A percentile compares a stretch with the other conserved stretches of the same genome.
phyloP scores from a whole-genome alignment of 306 rosid species.

The Vigna reflexopilosa region DNA sequence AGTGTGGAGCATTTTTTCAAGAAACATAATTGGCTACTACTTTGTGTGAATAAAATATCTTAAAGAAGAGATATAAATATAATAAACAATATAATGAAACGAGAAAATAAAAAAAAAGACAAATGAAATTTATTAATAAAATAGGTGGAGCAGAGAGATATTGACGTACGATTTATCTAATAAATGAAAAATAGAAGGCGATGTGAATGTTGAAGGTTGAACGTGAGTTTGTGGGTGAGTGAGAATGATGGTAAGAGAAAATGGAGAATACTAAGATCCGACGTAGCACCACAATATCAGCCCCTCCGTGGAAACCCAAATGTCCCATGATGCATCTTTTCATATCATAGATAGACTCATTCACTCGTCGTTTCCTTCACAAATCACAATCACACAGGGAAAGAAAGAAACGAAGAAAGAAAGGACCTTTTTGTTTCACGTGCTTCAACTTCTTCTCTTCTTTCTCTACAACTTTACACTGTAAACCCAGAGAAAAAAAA shows the following conservation, averaged over 20 bases:
- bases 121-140: too few species aligned
- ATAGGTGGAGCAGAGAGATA: too few species aligned
- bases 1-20: too few species aligned
- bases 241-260: neutral
- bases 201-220: neutral
- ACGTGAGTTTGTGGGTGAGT: neutral
- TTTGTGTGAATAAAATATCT: too few species aligned
- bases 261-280: neutral
- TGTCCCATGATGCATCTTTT: neutral
- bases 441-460: conserved; percentile 12
- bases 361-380: conserved; percentile 4
- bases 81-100: too few species aligned
- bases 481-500: neutral
- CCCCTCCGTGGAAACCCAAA: conserved; percentile 29
- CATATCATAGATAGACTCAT: neutral
- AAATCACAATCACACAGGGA: conserved; percentile 21
- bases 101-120: too few species aligned
- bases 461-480: conserved; percentile 23
- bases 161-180: too few species aligned
- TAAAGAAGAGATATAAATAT: too few species aligned
- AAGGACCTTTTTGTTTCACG: conserved; percentile 26
- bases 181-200: neutral
- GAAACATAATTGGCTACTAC: too few species aligned
- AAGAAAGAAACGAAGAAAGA: conserved; percentile 10
- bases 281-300: conserved; percentile 34